Base-by-base conservation (phyloP, 1,284 basidiomycete genomes). In the Xanthoconium separans region DNA sequence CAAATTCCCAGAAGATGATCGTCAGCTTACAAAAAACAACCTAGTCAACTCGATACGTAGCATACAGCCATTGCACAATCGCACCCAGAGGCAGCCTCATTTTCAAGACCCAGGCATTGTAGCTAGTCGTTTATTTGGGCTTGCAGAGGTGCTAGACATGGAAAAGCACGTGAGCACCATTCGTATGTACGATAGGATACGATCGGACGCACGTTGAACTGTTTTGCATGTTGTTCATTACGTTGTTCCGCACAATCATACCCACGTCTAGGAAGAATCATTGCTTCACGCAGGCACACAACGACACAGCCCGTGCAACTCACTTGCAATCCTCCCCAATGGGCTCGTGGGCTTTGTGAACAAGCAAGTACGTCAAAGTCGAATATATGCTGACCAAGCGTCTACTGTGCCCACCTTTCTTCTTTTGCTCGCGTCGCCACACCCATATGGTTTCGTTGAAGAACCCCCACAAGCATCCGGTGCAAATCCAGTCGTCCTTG, bases 191-290 rank as follows among this genome's bases (percentile, higher is more conserved):
- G 16, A 34, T 33, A 12, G 3, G 7, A 12, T 6, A 5, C 6
- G 7, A 11, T 10, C 18, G 37, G 22, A 16, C 55, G 18, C 4
- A 47, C 55, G 29, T 59, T 58, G 34, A 49, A 49, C 20, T 43
- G 15, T 34, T 55, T 34, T 13, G 51, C 46, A 30, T 46, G 56
- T 4, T 6, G n/a, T 15, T 49, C 34, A 6, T n/a, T 1, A 11
- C 56, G 46, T 24, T 58, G 51, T n/a, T 55, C 4, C n/a, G 22
- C 8, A 18, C 56, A 57, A 7, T 54, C 11, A 6, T 57, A 55
- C 10, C 56, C 57, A 30, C 39, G 43, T 36, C 57, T 49, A 30
- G n/a, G 24, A 27, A n/a, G 5, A 22, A 27, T 34, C 33, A 34
- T 13, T 34, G 27, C 27, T 27, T 34, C 15, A 16, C 16, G 33